Percentiles rank a stretch among this genome's conserved stretches.
Conservation (phyloP, 2,329 filamentous ascomycete genomes). For the Cadophora sp. region DNA sequence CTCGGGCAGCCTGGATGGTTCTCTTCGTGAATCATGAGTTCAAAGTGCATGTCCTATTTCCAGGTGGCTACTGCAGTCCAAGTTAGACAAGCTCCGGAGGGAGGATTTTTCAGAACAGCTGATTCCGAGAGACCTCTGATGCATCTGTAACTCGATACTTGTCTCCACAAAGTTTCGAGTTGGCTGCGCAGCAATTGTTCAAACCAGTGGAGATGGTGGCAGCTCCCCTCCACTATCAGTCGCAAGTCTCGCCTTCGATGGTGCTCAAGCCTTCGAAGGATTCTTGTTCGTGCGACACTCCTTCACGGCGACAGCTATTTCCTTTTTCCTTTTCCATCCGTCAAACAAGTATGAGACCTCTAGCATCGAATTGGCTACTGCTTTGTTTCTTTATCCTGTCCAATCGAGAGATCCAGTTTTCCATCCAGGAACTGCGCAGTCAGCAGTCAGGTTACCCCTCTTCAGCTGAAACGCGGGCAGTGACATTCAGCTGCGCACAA, state of each 20-base stretch:
- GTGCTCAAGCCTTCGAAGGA: background rate
- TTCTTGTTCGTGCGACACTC: background rate
- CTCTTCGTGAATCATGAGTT: background rate
- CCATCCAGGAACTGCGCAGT: slow-evolving; percentile 5
- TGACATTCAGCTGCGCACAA: slow-evolving; percentile 5
- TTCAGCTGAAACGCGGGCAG: background rate
- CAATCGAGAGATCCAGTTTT: background rate
- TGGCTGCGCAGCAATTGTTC: no score
- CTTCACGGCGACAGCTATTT: background rate
- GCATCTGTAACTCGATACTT: no score
- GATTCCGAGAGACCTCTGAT: background rate
- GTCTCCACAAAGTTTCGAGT: no score
- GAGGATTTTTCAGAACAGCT: background rate
- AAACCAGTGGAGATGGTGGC: no score
- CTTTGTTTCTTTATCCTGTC: background rate
- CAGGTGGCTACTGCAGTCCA: no score
- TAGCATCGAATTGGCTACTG: background rate
- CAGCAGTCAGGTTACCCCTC: background rate
- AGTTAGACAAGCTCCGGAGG: no score
- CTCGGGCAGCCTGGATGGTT: no score
- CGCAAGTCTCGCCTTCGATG: background rate
- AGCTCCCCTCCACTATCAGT: no score
- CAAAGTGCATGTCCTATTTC: background rate
- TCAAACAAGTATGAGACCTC: background rate
- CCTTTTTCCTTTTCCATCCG: background rate